Evolutionary conservation across 495 filamentous ascomycete genomes (phyloP), one percentile per base, ranked within the genome.

Genomic region (Lophiostoma macrostomum): DNA sequence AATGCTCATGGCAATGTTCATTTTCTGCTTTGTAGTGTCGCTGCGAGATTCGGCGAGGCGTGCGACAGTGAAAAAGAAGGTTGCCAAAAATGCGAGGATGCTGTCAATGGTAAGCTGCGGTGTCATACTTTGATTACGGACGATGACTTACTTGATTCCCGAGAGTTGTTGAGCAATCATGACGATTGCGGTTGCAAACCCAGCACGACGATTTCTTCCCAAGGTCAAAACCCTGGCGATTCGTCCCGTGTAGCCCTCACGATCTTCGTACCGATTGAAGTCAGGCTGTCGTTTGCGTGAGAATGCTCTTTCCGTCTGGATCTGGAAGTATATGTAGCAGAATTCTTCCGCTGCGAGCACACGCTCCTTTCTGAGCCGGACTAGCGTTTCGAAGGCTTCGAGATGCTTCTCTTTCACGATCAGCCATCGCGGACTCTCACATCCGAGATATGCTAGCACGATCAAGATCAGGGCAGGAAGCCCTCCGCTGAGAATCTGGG

Each of bases 261-360:
- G n/a, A n/a, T n/a, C n/a, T n/a, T n/a, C n/a, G n/a, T n/a, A n/a
- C n/a, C n/a, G n/a, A n/a, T n/a, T n/a, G n/a, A n/a, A n/a, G n/a
- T n/a, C n/a, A n/a, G n/a, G n/a, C n/a, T n/a, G n/a, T n/a, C n/a
- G n/a, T n/a, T n/a, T n/a, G n/a, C n/a, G n/a, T n/a, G n/a, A n/a
- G n/a, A n/a, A n/a, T n/a, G n/a, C n/a, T n/a, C n/a, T n/a, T n/a
- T n/a, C n/a, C n/a, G n/a, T n/a, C 16, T 39, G 36, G 10, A 18
- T 39, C 36, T 10, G 16, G 36, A 39, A 39, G 36, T 39, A 18
- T 11, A 39, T 39, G 36, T 39, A 39, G 16, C 36, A 39, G 8
- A 11, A 18, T 18, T 39, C 36, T 18, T 39, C 36, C 6, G 36
- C 36, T 6, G 36, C 36, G 6, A 39, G 36, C 6, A 39, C 19